Evolutionary conservation across 2,329 filamentous ascomycete species (phyloP).

Genomic region (Colletotrichum melonis): DNA sequence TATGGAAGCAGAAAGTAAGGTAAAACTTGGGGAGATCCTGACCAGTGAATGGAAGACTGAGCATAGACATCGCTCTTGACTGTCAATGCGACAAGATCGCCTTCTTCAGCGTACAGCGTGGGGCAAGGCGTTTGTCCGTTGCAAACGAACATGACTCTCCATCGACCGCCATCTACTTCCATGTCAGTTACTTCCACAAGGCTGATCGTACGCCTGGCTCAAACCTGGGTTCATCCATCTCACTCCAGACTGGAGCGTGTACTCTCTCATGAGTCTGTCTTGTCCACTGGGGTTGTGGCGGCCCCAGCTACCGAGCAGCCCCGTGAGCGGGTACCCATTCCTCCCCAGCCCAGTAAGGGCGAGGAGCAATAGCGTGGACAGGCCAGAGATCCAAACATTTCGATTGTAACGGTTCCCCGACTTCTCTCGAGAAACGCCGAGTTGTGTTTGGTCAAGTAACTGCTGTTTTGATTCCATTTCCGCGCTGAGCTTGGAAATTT

Average conservation of each 20-base stretch:
- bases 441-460: background rate
- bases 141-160: constrained; percentile 30
- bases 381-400: background rate
- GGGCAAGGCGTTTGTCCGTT: constrained; percentile 30
- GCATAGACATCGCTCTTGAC: constrained; percentile 21
- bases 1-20: background rate
- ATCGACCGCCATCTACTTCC: constrained; percentile 21
- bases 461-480: constrained; percentile 25
- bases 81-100: constrained; percentile 19
- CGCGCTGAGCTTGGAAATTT: background rate
- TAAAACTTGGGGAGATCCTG: background rate
- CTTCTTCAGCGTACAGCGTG: constrained; percentile 23
- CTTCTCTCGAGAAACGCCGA: background rate
- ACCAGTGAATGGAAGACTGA: constrained; percentile 28
- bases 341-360: background rate
- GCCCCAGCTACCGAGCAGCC: constrained; percentile 8
- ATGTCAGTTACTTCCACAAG: background rate
- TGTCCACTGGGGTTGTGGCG: background rate
- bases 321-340: background rate
- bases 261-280: constrained; percentile 9
- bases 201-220: background rate
- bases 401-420: background rate
- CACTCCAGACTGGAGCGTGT: constrained; percentile 13
- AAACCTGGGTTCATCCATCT: constrained; percentile 30
- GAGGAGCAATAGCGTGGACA: background rate